Base-by-base conservation (phyloP, 192 early-diverging fungal genomes). In the Gonapodya sp. region DNA sequence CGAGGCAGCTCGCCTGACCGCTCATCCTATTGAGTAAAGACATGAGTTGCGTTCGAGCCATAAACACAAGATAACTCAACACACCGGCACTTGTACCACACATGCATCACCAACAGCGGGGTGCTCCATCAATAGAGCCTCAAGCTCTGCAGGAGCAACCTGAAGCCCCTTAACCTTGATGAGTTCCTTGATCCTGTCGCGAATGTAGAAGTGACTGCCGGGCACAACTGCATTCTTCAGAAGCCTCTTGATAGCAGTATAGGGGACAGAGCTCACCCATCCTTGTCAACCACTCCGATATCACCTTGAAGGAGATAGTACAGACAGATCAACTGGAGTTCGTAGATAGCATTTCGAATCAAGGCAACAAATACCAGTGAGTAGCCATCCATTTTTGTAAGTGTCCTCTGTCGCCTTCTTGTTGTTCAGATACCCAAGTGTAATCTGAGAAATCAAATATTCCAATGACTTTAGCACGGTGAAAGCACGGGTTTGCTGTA, bases 301-400 rank as follows among this genome's bases (percentile, higher is more conserved):
- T 98, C 97, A 33, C 93, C 93, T 1, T 93, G 96, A 73, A 93
- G 94, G 33, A 96, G 84, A 86, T 90, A 97, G 0, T 93, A n/a
- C n/a, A n/a, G n/a, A n/a, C n/a, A n/a, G n/a, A n/a, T n/a, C n/a
- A n/a, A n/a, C n/a, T n/a, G n/a, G n/a, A n/a, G n/a, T n/a, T n/a
- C n/a, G n/a, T n/a, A n/a, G n/a, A n/a, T n/a, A n/a, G n/a, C n/a
- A n/a, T n/a, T n/a, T n/a, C n/a, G n/a, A n/a, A n/a, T n/a, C n/a
- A n/a, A n/a, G n/a, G n/a, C 46, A 64, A 64, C 46, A 24, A n/a
- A n/a, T 24, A 64, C 46, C 46, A 64, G 46, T 64, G 46, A 64
- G 46, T 16, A 64, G 46, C 46, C 46, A 64, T 64, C 46, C 46
- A 64, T 81, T 24, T 82, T 92, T 92, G 82, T 96, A 88, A 30